These are phyloP conservation scores for Solanum habrochaites DNA, from an alignment of 257 asterid genomes.

Conservation along the genomic window DNA sequence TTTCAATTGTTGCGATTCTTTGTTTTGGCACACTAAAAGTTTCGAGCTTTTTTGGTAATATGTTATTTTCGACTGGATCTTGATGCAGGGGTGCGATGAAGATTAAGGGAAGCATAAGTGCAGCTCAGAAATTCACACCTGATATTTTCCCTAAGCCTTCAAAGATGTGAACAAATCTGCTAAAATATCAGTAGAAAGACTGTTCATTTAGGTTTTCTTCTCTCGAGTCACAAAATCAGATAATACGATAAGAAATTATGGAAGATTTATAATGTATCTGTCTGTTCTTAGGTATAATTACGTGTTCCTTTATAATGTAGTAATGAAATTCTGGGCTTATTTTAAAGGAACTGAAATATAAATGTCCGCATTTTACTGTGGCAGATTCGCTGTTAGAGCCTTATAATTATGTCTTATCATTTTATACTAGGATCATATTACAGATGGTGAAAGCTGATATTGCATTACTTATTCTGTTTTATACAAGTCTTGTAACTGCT, in stretches of 20 bases:
- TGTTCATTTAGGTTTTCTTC: neutral
- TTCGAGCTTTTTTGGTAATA: neutral
- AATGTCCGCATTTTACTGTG: neutral
- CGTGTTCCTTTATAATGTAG: neutral
- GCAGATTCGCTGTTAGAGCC: neutral
- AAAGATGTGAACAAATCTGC: conserved; percentile 48
- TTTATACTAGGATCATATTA: neutral
- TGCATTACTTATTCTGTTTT: neutral
- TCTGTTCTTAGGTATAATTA: neutral
- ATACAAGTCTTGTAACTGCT: neutral
- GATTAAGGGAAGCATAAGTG: conserved; percentile 83
- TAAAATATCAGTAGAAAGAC: neutral
- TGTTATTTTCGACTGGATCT: neutral
- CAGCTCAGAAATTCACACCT: conserved; percentile 89
- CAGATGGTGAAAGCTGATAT: neutral
- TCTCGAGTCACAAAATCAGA: neutral
- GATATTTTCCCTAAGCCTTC: conserved; percentile 97
- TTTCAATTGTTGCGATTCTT: neutral
- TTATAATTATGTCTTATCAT: neutral
- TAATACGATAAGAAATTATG: neutral
- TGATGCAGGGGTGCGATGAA: conserved; percentile 70
- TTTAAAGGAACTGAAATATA: neutral
- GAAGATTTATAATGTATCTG: neutral
- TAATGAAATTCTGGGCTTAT: neutral
- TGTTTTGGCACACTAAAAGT: neutral